Evolutionary conservation across 805 yeast species (phyloP), one percentile per base, ranked within the genome.

Genomic region (Ogataea haglerorum): DNA sequence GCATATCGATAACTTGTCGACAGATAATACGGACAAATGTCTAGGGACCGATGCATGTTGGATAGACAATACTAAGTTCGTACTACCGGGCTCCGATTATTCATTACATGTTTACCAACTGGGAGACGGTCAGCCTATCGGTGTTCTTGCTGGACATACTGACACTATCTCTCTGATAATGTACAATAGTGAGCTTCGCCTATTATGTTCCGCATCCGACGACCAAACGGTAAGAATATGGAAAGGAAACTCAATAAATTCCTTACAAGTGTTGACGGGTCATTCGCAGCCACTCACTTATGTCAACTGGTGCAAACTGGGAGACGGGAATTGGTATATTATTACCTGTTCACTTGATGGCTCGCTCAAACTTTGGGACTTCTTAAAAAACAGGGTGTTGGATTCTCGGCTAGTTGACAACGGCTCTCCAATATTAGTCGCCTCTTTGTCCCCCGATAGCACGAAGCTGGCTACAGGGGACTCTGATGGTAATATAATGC

Each of bases 131-230:
- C 58, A 56, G 35, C 78, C 84, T 1, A 46, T 74, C 1, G 79
- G 83, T 5, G 61, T 67, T 19, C 63, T 82, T 34, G 46, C 69
- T 9, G 96, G 95, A 1, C 96, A 88, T 58, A 66, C 72, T 8
- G 75, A 76, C 33, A 68, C 78, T 1, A 72, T 85, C 6, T 70
- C 85, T 12, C 63, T 64, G 5, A 64, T 89, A 4, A 58, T 65
- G 22, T 86, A 82, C 56, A 79, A 82, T 52, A 45, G 56, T 5
- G 58, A 60, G 2, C 65, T 71, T 12, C 77, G 76, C 49, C 59
- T 82, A 22, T 65, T 90, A 29, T 79, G 88, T 3, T 78, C 90
- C 2, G 80, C 86, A 7, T 80, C 95, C 1, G 95, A 86, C 56
- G 96, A 90, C 57, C 73, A 76, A 41, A 67, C 75, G 0, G 70